These are phyloP conservation scores for Alternaria brassicae DNA, from an alignment of 2,329 filamentous ascomycete species.

Conservation along the genomic window DNA sequence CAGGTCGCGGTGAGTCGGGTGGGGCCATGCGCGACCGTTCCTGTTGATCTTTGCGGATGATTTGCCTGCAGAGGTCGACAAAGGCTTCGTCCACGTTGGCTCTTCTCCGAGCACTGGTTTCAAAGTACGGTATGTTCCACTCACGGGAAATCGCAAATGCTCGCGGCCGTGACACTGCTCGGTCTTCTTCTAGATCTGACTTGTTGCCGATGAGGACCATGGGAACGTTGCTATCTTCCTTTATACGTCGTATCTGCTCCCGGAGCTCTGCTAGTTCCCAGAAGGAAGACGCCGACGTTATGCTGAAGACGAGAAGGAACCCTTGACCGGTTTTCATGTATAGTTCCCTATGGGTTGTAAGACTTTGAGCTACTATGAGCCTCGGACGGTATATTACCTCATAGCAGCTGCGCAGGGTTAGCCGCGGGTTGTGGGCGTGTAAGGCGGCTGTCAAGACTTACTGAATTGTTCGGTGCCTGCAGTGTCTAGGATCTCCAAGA, in stretches of 20 bases:
- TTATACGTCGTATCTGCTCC: conserved; percentile 90
- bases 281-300: conserved; percentile 83
- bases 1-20: conserved; percentile 23
- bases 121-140: conserved; percentile 91
- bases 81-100: conserved; percentile 94
- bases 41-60: conserved; percentile 75
- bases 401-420: conserved; percentile 42
- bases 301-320: conserved; percentile 90
- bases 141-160: conserved; percentile 85
- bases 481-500: conserved; percentile 90
- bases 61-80: conserved; percentile 81
- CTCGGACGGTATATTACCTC: conserved; percentile 36
- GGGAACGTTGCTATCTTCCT: conserved; percentile 82
- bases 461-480: conserved; percentile 93
- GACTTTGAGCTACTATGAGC: conserved; percentile 13
- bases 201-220: conserved; percentile 95
- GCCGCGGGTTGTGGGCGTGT: conserved; percentile 3
- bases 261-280: conserved; percentile 80
- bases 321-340: conserved; percentile 93
- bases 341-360: conserved; percentile 38
- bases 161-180: conserved; percentile 76
- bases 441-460: conserved; percentile 56
- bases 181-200: conserved; percentile 85
- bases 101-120: conserved; percentile 81
- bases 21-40: conserved; percentile 28